Percentiles rank a stretch among this genome's conserved stretches.
These are phyloP conservation scores for Fusarium pseudoanthophilum DNA, from an alignment of 2,329 filamentous ascomycete species.

Conservation along the genomic window DNA sequence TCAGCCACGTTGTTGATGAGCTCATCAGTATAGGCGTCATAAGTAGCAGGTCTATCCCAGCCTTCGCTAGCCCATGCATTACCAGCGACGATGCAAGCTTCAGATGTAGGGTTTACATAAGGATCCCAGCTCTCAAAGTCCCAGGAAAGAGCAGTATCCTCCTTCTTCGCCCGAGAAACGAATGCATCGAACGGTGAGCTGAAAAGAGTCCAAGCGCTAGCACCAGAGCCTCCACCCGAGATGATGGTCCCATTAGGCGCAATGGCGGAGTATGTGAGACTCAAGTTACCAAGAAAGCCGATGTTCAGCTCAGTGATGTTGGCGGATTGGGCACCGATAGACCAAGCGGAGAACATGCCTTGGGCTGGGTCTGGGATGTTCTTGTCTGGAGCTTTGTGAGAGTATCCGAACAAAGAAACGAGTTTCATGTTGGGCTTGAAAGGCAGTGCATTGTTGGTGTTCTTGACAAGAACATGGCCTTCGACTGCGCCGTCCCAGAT, in stretches of 20 bases:
- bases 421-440: slow-evolving; percentile 10
- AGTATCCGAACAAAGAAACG: slow-evolving; percentile 16
- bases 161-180: background rate
- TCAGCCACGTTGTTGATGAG: slow-evolving; percentile 69
- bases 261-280: background rate
- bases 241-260: slow-evolving; percentile 3
- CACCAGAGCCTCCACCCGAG: slow-evolving; percentile 12
- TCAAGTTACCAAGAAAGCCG: slow-evolving; percentile 3
- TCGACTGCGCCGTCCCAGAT: slow-evolving; percentile 3
- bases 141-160: background rate
- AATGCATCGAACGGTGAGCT: slow-evolving; percentile 7
- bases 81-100: slow-evolving; percentile 83
- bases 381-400: background rate
- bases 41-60: slow-evolving; percentile 71
- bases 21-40: slow-evolving; percentile 73
- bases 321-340: background rate
- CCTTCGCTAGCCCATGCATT: slow-evolving; percentile 84
- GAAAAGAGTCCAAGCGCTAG: background rate
- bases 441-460: background rate
- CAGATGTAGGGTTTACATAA: slow-evolving; percentile 22
- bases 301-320: slow-evolving; percentile 8
- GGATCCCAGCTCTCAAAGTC: slow-evolving; percentile 17
- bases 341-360: background rate
- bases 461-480: slow-evolving; percentile 20
- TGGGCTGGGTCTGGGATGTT: background rate